Evolutionary conservation across 2,329 filamentous ascomycete species (phyloP).

Genomic region (Microthyrium microscopicum): DNA sequence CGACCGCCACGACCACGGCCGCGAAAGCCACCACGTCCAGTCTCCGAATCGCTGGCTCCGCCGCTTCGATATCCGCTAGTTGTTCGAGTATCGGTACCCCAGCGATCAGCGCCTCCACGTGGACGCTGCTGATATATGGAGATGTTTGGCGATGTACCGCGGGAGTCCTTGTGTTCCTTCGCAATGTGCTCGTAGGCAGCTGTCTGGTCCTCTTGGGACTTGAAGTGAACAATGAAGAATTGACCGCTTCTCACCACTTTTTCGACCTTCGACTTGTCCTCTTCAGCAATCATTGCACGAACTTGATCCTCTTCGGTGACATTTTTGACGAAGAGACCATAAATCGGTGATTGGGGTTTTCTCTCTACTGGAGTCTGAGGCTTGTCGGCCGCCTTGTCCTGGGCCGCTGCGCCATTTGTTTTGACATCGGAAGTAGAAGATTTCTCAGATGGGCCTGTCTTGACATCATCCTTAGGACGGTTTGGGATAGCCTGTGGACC

Average conservation of each 20-base stretch:
- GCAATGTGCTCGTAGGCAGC: constrained; percentile 59
- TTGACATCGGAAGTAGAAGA: constrained; percentile 18
- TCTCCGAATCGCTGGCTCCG: constrained; percentile 61
- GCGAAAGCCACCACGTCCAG: constrained; percentile 39
- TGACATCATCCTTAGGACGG: constrained; percentile 28
- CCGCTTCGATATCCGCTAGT: constrained; percentile 74
- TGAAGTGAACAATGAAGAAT: constrained; percentile 78
- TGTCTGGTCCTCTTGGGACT: constrained; percentile 62
- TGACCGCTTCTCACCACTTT: constrained; percentile 52
- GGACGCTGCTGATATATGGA: constrained; percentile 61
- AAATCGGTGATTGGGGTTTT: constrained; percentile 7
- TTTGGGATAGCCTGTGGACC: constrained; percentile 21
- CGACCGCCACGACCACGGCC: constrained; percentile 34
- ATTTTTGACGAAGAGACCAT: constrained; percentile 83
- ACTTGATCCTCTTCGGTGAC: constrained; percentile 70
- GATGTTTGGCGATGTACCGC: constrained; percentile 62
- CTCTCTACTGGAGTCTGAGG: background rate
- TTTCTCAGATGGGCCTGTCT: constrained; percentile 33
- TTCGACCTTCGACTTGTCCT: constrained; percentile 66
- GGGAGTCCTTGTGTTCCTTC: constrained; percentile 55
- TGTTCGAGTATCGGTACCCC: constrained; percentile 38
- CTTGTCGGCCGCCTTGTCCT: constrained; percentile 19
- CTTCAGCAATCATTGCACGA: constrained; percentile 63
- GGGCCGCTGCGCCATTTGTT: constrained; percentile 32
- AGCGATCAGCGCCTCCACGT: constrained; percentile 18